These are phyloP conservation scores for Mollisia scopiformis DNA, from an alignment of 2,329 filamentous ascomycete species.

Conservation along the genomic window DNA sequence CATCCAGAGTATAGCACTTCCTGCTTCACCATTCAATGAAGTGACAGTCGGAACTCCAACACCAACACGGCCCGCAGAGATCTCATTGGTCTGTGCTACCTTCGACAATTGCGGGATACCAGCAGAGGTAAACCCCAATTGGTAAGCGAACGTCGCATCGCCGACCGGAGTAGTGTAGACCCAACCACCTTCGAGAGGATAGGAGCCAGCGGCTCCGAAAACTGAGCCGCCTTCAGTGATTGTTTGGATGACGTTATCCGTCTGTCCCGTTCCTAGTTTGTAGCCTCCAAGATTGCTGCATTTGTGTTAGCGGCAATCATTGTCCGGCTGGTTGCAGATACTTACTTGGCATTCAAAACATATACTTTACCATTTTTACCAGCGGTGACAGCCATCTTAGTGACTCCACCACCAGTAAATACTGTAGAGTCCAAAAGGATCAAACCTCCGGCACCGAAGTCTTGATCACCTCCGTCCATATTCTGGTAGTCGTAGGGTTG, in stretches of 20 bases:
- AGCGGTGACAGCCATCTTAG: constrained; percentile 7
- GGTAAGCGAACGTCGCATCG: background rate
- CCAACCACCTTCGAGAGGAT: constrained; percentile 15
- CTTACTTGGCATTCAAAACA: constrained; percentile 14
- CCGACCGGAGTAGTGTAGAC: constrained; percentile 4
- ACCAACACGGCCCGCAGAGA: constrained; percentile 37
- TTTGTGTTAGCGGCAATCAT: background rate
- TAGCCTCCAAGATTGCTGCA: background rate
- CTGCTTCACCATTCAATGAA: constrained; percentile 36
- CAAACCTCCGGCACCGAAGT: constrained; percentile 12
- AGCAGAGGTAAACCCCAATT: constrained; percentile 23
- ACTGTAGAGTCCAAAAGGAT: constrained; percentile 6
- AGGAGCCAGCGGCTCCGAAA: constrained; percentile 5
- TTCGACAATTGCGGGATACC: constrained; percentile 37
- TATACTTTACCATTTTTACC: constrained; percentile 13
- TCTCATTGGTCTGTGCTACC: constrained; percentile 35
- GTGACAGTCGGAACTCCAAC: constrained; percentile 41
- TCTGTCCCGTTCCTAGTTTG: background rate
- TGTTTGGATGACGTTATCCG: constrained; percentile 4
- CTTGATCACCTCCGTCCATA: constrained; percentile 13
- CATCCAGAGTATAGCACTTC: constrained; percentile 43
- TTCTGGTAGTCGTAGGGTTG: constrained; percentile 11
- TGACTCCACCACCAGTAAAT: constrained; percentile 6
- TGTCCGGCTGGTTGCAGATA: no score
- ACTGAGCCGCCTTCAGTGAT: background rate